Conservation (phyloP, 345 rosid species). For the Raphanus sativus region DNA sequence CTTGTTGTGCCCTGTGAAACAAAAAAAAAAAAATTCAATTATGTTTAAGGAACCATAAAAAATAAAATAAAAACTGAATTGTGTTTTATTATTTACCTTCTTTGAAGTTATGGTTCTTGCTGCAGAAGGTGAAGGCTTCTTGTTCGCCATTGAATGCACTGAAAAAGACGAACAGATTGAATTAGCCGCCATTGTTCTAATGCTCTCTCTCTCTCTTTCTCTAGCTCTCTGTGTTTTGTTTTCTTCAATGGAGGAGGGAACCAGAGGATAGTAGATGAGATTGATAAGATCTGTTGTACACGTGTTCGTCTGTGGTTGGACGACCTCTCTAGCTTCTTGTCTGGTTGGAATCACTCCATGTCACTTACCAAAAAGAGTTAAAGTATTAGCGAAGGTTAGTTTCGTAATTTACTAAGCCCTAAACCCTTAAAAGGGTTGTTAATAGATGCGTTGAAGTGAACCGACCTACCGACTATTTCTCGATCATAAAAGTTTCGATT, state of each 20-base stretch:
- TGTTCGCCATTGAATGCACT: slow-evolving; percentile 66
- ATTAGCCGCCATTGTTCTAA: slow-evolving; percentile 43
- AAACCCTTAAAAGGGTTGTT: slow-evolving; percentile 5
- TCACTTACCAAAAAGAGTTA: neutral
- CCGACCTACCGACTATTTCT: slow-evolving; percentile 3
- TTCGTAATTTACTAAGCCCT: neutral
- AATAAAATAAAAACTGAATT: neutral
- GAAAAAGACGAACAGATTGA: slow-evolving; percentile 40
- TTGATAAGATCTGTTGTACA: slow-evolving; percentile 32
- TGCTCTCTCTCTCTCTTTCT: neutral
- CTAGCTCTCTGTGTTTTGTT: neutral
- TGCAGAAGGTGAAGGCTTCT: slow-evolving; percentile 56
- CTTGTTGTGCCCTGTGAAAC: slow-evolving; percentile 19
- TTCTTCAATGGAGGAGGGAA: slow-evolving; percentile 2
- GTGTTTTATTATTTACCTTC: slow-evolving; percentile 45
- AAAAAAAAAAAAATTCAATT: neutral
- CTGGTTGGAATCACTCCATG: slow-evolving; percentile 25
- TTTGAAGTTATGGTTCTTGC: slow-evolving; percentile 53
- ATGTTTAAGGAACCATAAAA: neutral
- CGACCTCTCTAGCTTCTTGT: neutral
- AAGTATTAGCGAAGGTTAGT: slow-evolving; percentile 16
- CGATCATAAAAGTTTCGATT: slow-evolving; percentile 9
- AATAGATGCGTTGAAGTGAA: neutral
- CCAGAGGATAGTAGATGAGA: slow-evolving; percentile 28
- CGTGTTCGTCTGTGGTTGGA: slow-evolving; percentile 28